Evolutionary conservation across 1,284 basidiomycete genomes (phyloP).

Genomic region (Inonotus hispidus): DNA sequence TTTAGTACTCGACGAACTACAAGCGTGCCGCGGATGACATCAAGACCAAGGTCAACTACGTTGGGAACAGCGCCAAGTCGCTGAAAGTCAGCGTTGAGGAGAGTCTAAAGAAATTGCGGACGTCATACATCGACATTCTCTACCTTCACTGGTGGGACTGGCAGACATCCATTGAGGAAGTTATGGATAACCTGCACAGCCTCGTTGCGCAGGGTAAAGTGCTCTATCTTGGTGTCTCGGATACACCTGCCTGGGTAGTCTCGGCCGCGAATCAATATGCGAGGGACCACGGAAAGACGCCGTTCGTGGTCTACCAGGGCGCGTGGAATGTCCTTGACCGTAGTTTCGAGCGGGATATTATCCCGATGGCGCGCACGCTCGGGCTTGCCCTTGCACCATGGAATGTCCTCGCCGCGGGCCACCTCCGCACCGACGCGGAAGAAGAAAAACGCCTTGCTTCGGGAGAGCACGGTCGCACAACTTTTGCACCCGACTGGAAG

Average conservation of each 20-base stretch:
- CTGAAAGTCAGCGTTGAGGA: conserved; percentile 30
- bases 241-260: conserved; percentile 29
- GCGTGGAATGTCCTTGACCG: conserved; percentile 42
- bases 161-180: conserved; percentile 30
- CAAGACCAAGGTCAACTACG: conserved; percentile 27
- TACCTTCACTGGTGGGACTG: conserved; percentile 42
- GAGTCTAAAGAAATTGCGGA: conserved; percentile 50
- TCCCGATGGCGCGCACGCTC: conserved; percentile 42
- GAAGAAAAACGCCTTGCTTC: conserved; percentile 14
- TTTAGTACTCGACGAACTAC: conserved; percentile 32
- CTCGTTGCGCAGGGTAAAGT: conserved; percentile 40
- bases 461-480: conserved; percentile 19
- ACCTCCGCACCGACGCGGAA: conserved; percentile 22
- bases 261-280: conserved; percentile 31
- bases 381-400: conserved; percentile 33
- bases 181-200: conserved; percentile 34
- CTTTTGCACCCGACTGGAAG: conserved; percentile 10
- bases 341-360: conserved; percentile 46
- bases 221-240: conserved; percentile 32
- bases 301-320: conserved; percentile 50
- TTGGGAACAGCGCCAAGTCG: conserved; percentile 33
- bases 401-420: conserved; percentile 26
- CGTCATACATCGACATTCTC: conserved; percentile 47
- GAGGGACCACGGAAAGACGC: conserved; percentile 38
- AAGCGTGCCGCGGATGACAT: conserved; percentile 22